These are phyloP conservation scores for Bondarzewia mesenterica DNA, from an alignment of 1,284 basidiomycete genomes.

Conservation along the genomic window DNA sequence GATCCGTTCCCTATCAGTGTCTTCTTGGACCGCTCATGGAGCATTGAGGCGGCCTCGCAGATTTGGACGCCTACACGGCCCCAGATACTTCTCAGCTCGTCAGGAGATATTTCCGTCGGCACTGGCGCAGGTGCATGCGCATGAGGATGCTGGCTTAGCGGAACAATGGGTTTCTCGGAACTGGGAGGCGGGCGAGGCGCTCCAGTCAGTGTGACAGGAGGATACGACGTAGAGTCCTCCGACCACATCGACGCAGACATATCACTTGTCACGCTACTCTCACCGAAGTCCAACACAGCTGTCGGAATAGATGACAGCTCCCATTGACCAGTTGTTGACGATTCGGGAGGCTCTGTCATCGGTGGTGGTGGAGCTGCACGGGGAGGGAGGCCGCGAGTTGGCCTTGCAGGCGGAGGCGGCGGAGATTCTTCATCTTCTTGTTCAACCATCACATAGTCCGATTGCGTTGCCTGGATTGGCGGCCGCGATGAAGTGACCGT, in stretches of 20 bases:
- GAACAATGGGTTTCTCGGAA: background rate
- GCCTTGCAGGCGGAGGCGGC: slow-evolving; percentile 37
- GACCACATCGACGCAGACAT: slow-evolving; percentile 34
- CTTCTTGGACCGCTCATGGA: slow-evolving; percentile 71
- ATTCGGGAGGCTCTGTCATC: slow-evolving; percentile 22
- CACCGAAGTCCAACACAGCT: slow-evolving; percentile 23
- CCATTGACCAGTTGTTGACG: slow-evolving; percentile 14
- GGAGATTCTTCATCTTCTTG: slow-evolving; percentile 22
- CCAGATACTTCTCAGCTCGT: slow-evolving; percentile 66
- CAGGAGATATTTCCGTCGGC: slow-evolving; percentile 34
- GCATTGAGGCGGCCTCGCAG: slow-evolving; percentile 55
- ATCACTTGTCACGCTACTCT: slow-evolving; percentile 26
- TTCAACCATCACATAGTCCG: slow-evolving; percentile 22
- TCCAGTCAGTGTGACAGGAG: slow-evolving; percentile 6
- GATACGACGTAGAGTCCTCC: slow-evolving; percentile 36
- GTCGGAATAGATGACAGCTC: slow-evolving; percentile 20
- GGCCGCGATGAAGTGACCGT: slow-evolving; percentile 12
- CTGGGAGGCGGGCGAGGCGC: slow-evolving; percentile 2
- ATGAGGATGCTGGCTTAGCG: background rate
- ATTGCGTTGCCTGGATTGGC: slow-evolving; percentile 7
- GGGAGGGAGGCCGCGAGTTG: slow-evolving; percentile 25
- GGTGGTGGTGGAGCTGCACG: slow-evolving; percentile 19
- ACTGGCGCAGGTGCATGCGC: slow-evolving; percentile 3
- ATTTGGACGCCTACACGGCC: slow-evolving; percentile 70
- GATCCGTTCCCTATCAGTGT: slow-evolving; percentile 77